phyloP scores from a whole-genome alignment of 2,329 filamentous ascomycete genomes.

The Chaetomiaceae sp. region DNA sequence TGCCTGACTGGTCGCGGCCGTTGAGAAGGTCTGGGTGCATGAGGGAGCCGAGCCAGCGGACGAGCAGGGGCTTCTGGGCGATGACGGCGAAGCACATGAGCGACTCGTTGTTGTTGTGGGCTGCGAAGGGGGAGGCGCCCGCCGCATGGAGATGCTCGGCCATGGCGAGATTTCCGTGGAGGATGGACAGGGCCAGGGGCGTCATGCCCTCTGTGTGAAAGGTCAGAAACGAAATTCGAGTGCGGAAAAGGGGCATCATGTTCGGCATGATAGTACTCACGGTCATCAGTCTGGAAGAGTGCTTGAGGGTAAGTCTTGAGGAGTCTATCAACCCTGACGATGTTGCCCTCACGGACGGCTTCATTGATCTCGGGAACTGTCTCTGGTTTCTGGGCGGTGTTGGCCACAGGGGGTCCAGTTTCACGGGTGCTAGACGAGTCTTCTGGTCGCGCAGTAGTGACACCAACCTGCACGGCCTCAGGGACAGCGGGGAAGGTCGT shows the following conservation, averaged over 20 bases:
- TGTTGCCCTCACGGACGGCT: background rate
- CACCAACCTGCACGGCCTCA: too few species aligned
- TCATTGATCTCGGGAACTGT: background rate
- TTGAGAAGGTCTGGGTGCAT: background rate
- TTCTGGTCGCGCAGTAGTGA: too few species aligned
- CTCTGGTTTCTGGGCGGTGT: too few species aligned
- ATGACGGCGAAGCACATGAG: slow-evolving; percentile 5
- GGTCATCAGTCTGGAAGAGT: background rate
- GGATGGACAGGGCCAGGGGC: slow-evolving; percentile 9
- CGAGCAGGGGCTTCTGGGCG: background rate
- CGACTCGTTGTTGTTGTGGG: slow-evolving; percentile 9
- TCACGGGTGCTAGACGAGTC: too few species aligned
- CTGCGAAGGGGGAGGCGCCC: background rate
- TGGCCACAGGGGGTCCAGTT: too few species aligned
- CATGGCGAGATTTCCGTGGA: slow-evolving; percentile 2
- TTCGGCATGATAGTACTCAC: background rate
- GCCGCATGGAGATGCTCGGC: background rate
- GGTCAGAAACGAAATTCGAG: background rate
- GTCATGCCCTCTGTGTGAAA: slow-evolving; percentile 9
- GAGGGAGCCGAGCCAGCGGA: background rate
- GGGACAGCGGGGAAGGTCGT: too few species aligned
- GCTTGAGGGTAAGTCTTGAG: background rate
- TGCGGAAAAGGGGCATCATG: too few species aligned
- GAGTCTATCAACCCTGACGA: background rate
- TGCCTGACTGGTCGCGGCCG: background rate